Conservation (phyloP, 2,329 filamentous ascomycete species). For the Domatiomyces catenatus region DNA sequence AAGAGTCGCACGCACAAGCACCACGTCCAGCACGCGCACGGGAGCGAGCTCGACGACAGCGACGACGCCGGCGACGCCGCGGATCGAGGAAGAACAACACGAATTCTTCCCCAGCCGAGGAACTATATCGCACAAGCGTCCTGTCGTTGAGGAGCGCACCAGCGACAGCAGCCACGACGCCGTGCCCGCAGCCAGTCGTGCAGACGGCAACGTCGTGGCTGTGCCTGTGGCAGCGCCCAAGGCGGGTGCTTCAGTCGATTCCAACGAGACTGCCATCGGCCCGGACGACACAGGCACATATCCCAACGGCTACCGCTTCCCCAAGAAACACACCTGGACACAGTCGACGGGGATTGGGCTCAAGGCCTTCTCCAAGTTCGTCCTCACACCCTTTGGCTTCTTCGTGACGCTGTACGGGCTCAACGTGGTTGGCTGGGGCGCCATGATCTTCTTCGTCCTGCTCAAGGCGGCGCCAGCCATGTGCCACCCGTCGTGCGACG, state of each 20-base stretch:
- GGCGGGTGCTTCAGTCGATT: background rate
- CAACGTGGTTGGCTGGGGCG: constrained; percentile 77
- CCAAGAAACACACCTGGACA: constrained; percentile 22
- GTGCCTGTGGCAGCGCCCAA: background rate
- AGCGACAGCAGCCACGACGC: background rate
- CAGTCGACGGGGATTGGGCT: constrained; percentile 20
- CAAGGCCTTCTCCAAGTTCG: constrained; percentile 36
- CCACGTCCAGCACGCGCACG: constrained; percentile 16
- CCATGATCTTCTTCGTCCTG: constrained; percentile 75
- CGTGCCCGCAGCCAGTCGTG: too few species aligned
- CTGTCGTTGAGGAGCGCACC: constrained; percentile 4
- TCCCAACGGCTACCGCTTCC: constrained; percentile 24
- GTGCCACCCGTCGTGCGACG: constrained; percentile 47
- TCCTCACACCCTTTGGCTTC: constrained; percentile 60
- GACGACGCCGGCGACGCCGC: constrained; percentile 1
- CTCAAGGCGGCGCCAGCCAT: constrained; percentile 49
- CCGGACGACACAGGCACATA: constrained; percentile 22
- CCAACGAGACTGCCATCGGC: constrained; percentile 5
- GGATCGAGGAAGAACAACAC: constrained; percentile 11
- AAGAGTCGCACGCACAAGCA: constrained; percentile 17
- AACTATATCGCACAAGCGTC: constrained; percentile 3
- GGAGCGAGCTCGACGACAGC: constrained; percentile 10
- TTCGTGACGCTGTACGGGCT: constrained; percentile 63
- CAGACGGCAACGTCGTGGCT: background rate
- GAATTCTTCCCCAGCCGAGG: constrained; percentile 9